Percentiles rank a stretch among this genome's conserved stretches.
Evolutionary conservation across 1,139 yeast genomes (phyloP).

Genomic region (Spathaspora sp.): DNA sequence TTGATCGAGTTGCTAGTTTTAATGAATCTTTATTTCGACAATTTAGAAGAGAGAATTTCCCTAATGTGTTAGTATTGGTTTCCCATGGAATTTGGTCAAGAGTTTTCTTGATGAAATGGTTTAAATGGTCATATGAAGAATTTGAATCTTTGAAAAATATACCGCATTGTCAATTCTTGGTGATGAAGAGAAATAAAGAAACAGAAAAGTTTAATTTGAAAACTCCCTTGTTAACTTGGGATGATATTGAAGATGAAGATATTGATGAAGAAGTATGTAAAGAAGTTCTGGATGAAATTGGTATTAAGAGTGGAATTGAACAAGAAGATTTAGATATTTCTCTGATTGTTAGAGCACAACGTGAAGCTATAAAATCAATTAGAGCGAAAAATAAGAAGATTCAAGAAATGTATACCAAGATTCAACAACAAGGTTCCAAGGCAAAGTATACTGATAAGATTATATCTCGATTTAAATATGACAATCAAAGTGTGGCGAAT

Average conservation of each 20-base stretch:
- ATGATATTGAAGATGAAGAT: constrained; percentile 47
- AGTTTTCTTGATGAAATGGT: constrained; percentile 91
- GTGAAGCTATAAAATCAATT: constrained; percentile 38
- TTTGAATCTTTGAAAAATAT: constrained; percentile 80
- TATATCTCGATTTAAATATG: constrained; percentile 21
- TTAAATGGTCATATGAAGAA: constrained; percentile 85
- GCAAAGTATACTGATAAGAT: constrained; percentile 15
- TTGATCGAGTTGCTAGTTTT: constrained; percentile 85
- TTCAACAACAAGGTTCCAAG: constrained; percentile 14
- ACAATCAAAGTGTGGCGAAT: constrained; percentile 31
- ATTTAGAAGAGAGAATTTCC: constrained; percentile 65
- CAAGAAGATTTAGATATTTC: constrained; percentile 41
- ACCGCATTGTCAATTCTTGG: constrained; percentile 78
- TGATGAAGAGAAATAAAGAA: constrained; percentile 61
- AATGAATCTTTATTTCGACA: constrained; percentile 84
- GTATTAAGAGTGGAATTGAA: constrained; percentile 30
- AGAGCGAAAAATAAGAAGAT: constrained; percentile 39
- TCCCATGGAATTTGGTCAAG: constrained; percentile 95
- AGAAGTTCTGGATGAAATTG: constrained; percentile 44
- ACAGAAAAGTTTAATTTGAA: constrained; percentile 48
- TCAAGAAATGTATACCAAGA: constrained; percentile 31
- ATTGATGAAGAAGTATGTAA: constrained; percentile 35
- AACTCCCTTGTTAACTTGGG: constrained; percentile 62
- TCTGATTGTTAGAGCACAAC: constrained; percentile 45
- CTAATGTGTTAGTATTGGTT: constrained; percentile 74